These are phyloP conservation scores for Carex pumila DNA, from an alignment of 176 grass and related monocot genomes.

Conservation along the genomic window DNA sequence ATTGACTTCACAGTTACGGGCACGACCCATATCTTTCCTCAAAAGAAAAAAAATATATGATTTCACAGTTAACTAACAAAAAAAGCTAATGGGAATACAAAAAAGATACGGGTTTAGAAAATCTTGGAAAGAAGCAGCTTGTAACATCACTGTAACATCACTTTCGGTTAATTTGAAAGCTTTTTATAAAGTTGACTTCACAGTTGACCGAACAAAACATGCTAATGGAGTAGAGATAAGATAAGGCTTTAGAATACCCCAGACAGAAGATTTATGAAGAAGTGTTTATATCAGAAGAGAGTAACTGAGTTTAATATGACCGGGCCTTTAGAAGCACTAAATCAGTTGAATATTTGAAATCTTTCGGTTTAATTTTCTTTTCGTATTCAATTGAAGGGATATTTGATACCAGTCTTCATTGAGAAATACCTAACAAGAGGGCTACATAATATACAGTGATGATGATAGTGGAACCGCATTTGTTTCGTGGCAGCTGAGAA, in stretches of 20 bases:
- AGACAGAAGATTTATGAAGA: neutral
- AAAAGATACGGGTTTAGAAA: neutral
- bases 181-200: too few species aligned
- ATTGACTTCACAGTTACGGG: neutral
- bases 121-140: neutral
- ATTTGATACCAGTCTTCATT: too few species aligned
- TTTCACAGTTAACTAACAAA: neutral
- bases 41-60: neutral
- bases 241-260: neutral
- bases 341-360: neutral
- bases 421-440: too few species aligned
- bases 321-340: neutral
- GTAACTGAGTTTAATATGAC: neutral
- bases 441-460: too few species aligned
- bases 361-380: too few species aligned
- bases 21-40: too few species aligned
- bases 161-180: too few species aligned
- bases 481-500: too few species aligned
- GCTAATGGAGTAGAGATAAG: neutral
- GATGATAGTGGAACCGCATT: too few species aligned
- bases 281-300: neutral
- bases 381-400: too few species aligned
- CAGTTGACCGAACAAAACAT: neutral
- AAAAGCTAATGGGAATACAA: neutral
- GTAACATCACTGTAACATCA: too few species aligned